A percentile compares a stretch with the other conserved stretches of the same genome.
Evolutionary conservation across 2,329 filamentous ascomycete species (phyloP).

Genomic region (Aspergillus neotritici): DNA sequence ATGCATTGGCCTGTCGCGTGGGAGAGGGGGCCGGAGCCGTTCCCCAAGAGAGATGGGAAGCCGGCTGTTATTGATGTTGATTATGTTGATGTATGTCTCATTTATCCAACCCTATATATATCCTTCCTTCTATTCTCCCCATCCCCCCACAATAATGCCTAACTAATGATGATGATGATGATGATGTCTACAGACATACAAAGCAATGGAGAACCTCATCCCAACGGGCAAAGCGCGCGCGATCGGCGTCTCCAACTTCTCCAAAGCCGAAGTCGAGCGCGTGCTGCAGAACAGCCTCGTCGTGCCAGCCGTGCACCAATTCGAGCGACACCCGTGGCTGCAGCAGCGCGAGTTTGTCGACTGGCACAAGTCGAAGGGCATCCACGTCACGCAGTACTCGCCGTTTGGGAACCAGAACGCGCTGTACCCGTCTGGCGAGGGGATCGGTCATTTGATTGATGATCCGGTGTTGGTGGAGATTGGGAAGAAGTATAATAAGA

Average conservation of each 20-base stretch:
- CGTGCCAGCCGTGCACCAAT: constrained; percentile 46
- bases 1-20: constrained; percentile 62
- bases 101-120: neutral
- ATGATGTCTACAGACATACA: constrained; percentile 42
- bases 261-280: constrained; percentile 43
- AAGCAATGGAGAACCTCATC: constrained; percentile 44
- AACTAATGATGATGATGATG: too few species aligned
- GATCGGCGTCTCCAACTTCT: constrained; percentile 52
- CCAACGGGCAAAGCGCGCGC: constrained; percentile 42
- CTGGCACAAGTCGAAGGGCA: constrained; percentile 46
- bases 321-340: constrained; percentile 51
- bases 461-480: constrained; percentile 47
- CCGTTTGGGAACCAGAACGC: constrained; percentile 52
- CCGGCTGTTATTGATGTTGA: constrained; percentile 41
- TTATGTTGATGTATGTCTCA: constrained; percentile 43
- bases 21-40: constrained; percentile 42
- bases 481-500: constrained; percentile 50
- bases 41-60: constrained; percentile 45
- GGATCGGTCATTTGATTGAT: constrained; percentile 48
- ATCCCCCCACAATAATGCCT: neutral
- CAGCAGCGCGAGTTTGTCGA: constrained; percentile 46
- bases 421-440: constrained; percentile 41
- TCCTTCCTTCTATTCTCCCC: neutral
- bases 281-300: constrained; percentile 42
- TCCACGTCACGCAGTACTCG: constrained; percentile 52